Percentiles rank a stretch among this genome's conserved stretches.
These are phyloP conservation scores for Polyporus tsugae DNA, from an alignment of 1,284 basidiomycete genomes.

Conservation along the genomic window DNA sequence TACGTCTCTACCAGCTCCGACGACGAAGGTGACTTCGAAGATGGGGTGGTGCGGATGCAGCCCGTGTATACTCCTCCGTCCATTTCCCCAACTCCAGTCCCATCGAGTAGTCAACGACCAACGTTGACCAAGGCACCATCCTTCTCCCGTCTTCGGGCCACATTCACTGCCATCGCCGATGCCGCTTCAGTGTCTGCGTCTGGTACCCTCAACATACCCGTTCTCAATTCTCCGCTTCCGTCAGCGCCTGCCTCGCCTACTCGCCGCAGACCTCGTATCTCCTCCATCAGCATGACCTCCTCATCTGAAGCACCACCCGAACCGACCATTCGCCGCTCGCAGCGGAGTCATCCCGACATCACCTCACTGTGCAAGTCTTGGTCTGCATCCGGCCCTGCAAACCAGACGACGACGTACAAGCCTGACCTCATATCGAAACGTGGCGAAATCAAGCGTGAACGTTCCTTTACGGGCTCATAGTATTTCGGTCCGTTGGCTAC, in stretches of 20 bases:
- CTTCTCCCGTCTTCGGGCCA: conserved; percentile 33
- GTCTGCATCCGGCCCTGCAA: conserved; percentile 62
- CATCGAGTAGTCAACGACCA: conserved; percentile 8
- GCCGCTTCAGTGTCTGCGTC: conserved; percentile 34
- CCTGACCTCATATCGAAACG: conserved; percentile 24
- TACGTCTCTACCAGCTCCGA: conserved; percentile 43
- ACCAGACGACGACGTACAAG: conserved; percentile 52
- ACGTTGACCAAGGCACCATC: conserved; percentile 26
- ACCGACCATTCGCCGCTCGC: conserved; percentile 57
- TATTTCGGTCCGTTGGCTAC: neutral
- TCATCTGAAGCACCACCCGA: conserved; percentile 50
- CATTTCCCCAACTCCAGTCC: neutral
- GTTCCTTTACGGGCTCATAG: neutral
- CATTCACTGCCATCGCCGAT: conserved; percentile 35
- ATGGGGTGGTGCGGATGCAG: conserved; percentile 21
- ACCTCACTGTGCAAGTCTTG: conserved; percentile 65
- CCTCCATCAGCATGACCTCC: conserved; percentile 44
- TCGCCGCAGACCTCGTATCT: conserved; percentile 28
- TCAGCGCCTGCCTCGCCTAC: conserved; percentile 17
- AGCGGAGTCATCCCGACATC: conserved; percentile 64
- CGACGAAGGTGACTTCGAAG: conserved; percentile 35
- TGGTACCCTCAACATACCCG: conserved; percentile 22
- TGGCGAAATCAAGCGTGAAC: neutral
- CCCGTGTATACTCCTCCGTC: conserved; percentile 13
- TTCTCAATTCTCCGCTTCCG: conserved; percentile 18